Evolutionary conservation across 768 basidiomycete species (phyloP), one percentile per base, ranked within the genome.

Genomic region (Suillus weaverae): DNA sequence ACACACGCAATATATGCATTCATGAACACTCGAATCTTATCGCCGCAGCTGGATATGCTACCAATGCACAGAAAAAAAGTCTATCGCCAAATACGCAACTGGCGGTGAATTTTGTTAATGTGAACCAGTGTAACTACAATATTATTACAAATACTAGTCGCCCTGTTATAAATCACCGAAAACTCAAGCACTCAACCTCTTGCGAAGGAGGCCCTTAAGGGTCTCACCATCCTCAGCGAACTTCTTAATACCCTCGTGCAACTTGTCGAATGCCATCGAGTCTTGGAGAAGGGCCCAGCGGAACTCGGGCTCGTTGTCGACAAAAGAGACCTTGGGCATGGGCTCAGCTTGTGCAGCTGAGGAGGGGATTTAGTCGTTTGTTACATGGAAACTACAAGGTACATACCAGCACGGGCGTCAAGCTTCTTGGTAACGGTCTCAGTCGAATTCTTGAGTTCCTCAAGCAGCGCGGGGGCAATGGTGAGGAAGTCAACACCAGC

Each of bases 401-500:
- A 57, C 56, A 2, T 39, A 57, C 90, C 86, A 53, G 83, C 78
- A 32, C 79, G 73, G 26, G 91, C 77, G 67, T 91, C 86, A 67
- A 99, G 89, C 80, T 86, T 92, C 86, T 90, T 91, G 71, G 94
- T 93, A 61, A 99, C 91, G 54, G 82, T 79, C 0, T 82, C 87
- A 57, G 83, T 85, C 43, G 91, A 91, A 66, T 86, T 88, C 84
- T 92, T 91, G 77, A 99, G 91, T 81, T 99, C 89, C 74, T 98
- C 94, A 66, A 98, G 90, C 55, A 99, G 86, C 46, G 84, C 70
- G 60, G 97, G 97, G 2, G 96, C 82, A 75, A 99, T 98, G 74
- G 97, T 99, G 70, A 99, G 83, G 88, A 92, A 99, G 81, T 99
- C 97, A 67, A 96, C 93, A 69, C 97, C 97, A 61, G 97, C 95